Conservation (phyloP, 1,284 basidiomycete species). For the Cryptococcus hybrid region DNA sequence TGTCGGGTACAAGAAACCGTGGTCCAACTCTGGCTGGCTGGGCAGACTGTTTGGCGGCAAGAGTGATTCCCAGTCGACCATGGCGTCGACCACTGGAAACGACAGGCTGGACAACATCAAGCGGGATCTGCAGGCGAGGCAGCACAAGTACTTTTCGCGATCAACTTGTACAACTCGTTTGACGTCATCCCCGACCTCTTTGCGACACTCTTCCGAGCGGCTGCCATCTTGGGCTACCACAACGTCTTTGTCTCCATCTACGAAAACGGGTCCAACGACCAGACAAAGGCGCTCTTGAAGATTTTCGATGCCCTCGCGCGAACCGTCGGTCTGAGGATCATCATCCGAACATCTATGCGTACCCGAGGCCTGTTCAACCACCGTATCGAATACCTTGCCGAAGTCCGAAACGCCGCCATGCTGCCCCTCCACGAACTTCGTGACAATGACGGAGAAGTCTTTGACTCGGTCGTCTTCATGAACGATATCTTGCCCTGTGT, state of each 20-base stretch:
- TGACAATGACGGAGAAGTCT: constrained; percentile 83
- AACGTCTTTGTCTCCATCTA: constrained; percentile 97
- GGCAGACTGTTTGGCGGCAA: constrained; percentile 49
- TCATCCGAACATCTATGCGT: constrained; percentile 84
- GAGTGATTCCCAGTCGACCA: constrained; percentile 30
- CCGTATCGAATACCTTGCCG: constrained; percentile 96
- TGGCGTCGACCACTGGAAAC: constrained; percentile 54
- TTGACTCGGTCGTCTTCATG: constrained; percentile 96
- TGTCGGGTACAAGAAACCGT: constrained; percentile 68
- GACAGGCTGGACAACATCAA: constrained; percentile 53
- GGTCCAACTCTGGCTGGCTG: constrained; percentile 61
- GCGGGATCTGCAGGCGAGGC: constrained; percentile 53
- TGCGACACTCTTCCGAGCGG: constrained; percentile 87
- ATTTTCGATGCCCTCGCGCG: constrained; percentile 89
- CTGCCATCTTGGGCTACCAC: constrained; percentile 85
- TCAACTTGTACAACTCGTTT: constrained; percentile 98
- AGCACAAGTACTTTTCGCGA: constrained; percentile 98
- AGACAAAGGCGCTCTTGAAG: constrained; percentile 88
- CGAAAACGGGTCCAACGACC: constrained; percentile 94
- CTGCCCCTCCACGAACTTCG: constrained; percentile 87
- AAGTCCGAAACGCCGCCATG: constrained; percentile 92
- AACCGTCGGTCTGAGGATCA: constrained; percentile 82
- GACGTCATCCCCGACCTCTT: constrained; percentile 95
- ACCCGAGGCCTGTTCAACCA: constrained; percentile 95
- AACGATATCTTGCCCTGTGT: constrained; percentile 95